phyloP scores from a whole-genome alignment of 768 basidiomycete genomes.

The Lentinula guzmanii region DNA sequence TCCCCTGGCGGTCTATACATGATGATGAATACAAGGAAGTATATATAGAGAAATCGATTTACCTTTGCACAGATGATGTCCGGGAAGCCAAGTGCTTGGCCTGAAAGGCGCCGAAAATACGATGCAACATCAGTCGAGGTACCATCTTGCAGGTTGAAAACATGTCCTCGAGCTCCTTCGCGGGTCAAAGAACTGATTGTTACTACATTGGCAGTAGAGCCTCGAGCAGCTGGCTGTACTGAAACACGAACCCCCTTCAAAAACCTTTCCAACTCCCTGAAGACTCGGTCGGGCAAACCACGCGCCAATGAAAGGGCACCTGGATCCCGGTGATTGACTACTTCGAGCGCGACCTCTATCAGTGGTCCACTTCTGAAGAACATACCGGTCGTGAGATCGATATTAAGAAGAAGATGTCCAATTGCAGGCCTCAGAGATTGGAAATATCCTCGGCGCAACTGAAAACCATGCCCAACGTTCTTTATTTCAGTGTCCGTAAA shows the following conservation, averaged over 20 bases:
- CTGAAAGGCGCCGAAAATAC: slow-evolving; percentile 17
- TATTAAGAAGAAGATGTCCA: slow-evolving; percentile 60
- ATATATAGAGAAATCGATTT: not conserved
- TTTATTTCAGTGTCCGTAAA: slow-evolving; percentile 53
- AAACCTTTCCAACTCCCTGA: slow-evolving; percentile 33
- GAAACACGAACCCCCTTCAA: slow-evolving; percentile 27
- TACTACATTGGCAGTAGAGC: slow-evolving; percentile 8
- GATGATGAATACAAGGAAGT: not conserved
- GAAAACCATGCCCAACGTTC: slow-evolving; percentile 54
- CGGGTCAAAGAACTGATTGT: slow-evolving; percentile 46
- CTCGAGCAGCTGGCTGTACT: slow-evolving; percentile 18
- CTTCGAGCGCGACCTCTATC: slow-evolving; percentile 52
- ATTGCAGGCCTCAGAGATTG: slow-evolving; percentile 70
- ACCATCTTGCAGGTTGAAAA: slow-evolving; percentile 47
- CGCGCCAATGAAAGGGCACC: slow-evolving; percentile 24
- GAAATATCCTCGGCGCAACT: slow-evolving; percentile 77
- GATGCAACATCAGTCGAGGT: slow-evolving; percentile 37
- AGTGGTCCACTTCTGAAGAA: slow-evolving; percentile 68
- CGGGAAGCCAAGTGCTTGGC: slow-evolving; percentile 36
- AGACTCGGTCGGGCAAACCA: slow-evolving; percentile 44
- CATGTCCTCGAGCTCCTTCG: slow-evolving; percentile 39
- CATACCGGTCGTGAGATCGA: slow-evolving; percentile 72
- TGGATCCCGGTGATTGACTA: slow-evolving; percentile 31
- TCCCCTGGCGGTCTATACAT: slow-evolving; percentile 47
- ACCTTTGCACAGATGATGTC: slow-evolving; percentile 55